phyloP scores from a whole-genome alignment of 768 basidiomycete species.

The Trametes gibbosa region DNA sequence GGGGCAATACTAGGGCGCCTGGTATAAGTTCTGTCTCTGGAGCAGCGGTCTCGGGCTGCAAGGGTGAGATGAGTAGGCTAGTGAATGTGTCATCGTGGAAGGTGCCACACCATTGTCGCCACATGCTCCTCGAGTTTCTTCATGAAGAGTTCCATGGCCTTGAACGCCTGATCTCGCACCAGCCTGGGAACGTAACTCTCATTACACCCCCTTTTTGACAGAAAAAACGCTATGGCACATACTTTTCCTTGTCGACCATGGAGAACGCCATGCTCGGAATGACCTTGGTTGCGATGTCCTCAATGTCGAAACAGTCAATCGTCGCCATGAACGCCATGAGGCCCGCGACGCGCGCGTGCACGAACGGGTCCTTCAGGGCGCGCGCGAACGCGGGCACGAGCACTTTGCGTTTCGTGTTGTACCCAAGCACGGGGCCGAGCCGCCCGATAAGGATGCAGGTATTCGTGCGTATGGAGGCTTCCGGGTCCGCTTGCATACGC shows the following conservation, averaged over 20 bases:
- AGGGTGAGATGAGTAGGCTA: background rate
- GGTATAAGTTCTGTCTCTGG: constrained; percentile 22
- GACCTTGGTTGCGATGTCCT: constrained; percentile 87
- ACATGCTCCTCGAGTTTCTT: constrained; percentile 80
- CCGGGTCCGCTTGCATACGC: constrained; percentile 87
- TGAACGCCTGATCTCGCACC: constrained; percentile 96
- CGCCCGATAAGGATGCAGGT: constrained; percentile 95
- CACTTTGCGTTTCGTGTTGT: constrained; percentile 93
- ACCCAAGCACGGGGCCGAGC: constrained; percentile 78
- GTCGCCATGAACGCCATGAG: constrained; percentile 96
- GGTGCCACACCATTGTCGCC: constrained; percentile 66
- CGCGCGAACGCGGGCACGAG: constrained; percentile 92
- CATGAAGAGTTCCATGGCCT: constrained; percentile 84
- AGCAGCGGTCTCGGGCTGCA: constrained; percentile 55
- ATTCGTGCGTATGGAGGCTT: constrained; percentile 95
- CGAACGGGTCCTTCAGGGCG: constrained; percentile 86
- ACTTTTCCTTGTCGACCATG: constrained; percentile 94
- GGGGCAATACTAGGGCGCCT: constrained; percentile 6
- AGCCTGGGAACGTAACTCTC: constrained; percentile 46
- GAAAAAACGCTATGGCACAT: constrained; percentile 17
- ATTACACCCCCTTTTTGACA: background rate
- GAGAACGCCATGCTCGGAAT: constrained; percentile 81
- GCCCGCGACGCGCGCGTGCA: constrained; percentile 91
- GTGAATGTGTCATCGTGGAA: constrained; percentile 3
- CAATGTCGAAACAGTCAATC: constrained; percentile 81